Percentiles rank a stretch among this genome's conserved stretches.
Conservation (phyloP, 352 stramenopile species). For the Phytophthora vignae region DNA sequence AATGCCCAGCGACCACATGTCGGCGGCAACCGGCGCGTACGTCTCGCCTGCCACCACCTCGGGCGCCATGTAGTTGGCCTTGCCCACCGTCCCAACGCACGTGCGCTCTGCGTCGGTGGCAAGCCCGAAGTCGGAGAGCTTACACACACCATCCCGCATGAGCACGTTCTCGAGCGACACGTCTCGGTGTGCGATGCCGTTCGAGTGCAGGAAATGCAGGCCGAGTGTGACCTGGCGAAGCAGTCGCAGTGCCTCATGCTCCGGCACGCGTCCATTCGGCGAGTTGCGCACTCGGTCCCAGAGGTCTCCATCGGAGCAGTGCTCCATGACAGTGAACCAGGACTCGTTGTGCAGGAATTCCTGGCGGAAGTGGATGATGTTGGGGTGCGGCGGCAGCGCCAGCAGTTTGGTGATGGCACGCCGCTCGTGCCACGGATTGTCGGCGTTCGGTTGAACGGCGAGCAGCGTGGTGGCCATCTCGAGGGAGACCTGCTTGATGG, state of each 20-base stretch:
- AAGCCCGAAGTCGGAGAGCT: conserved; percentile 70
- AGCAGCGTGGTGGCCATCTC: conserved; percentile 30
- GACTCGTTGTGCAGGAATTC: conserved; percentile 51
- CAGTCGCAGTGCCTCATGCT: conserved; percentile 27
- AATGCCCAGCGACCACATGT: conserved; percentile 75
- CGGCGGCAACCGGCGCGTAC: conserved; percentile 54
- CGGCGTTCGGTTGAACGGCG: conserved; percentile 29
- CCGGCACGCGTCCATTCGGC: conserved; percentile 28
- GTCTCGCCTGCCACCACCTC: conserved; percentile 43
- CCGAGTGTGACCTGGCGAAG: conserved; percentile 42
- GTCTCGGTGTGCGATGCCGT: conserved; percentile 62
- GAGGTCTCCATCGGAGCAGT: conserved; percentile 55
- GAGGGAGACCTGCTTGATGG: conserved; percentile 53
- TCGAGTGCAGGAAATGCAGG: conserved; percentile 48
- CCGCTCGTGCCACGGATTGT: conserved; percentile 53
- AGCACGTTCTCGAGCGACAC: conserved; percentile 69
- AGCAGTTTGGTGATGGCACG: conserved; percentile 26
- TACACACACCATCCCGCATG: conserved; percentile 31
- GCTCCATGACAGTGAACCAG: conserved; percentile 63
- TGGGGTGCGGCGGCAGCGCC: conserved; percentile 36
- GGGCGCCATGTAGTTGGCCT: conserved; percentile 65
- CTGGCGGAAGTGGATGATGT: conserved; percentile 47
- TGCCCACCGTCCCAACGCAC: conserved; percentile 42
- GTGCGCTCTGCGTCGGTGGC: conserved; percentile 29
- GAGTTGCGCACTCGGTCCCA: conserved; percentile 35